Evolutionary conservation across 2,329 filamentous ascomycete species (phyloP).

Genomic region (Hypoxylon rubiginosum): DNA sequence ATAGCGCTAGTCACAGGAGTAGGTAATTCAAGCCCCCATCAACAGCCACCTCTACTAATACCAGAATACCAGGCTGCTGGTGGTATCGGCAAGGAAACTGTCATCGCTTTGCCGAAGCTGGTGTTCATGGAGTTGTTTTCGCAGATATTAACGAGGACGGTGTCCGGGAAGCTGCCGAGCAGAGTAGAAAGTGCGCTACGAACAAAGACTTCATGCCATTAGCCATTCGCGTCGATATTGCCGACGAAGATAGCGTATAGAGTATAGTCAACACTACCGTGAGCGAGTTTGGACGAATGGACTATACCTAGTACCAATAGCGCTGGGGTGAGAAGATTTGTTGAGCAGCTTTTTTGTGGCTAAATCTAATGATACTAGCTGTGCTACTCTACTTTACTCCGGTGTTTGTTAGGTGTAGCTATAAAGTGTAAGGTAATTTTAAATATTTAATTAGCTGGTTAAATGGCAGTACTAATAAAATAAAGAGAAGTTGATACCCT

Average conservation of each 20-base stretch:
- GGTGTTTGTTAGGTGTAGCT: too few relatives aligned
- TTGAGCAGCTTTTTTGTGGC: too few relatives aligned
- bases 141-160: slow-evolving; percentile 16
- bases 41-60: neutral
- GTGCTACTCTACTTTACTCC: too few relatives aligned
- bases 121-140: neutral
- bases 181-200: slow-evolving; percentile 5
- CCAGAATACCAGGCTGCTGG: neutral
- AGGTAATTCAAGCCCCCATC: neutral
- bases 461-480: too few relatives aligned
- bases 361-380: too few relatives aligned
- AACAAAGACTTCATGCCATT: slow-evolving; percentile 1
- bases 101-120: slow-evolving; percentile 11
- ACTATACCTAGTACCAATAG: slow-evolving; percentile 25
- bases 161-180: neutral
- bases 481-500: too few relatives aligned
- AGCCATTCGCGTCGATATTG: slow-evolving; percentile 16
- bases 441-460: too few relatives aligned
- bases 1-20: slow-evolving; percentile 3
- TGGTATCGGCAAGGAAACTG: slow-evolving; percentile 11
- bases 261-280: neutral
- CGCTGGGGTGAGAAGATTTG: slow-evolving; percentile 20
- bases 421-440: too few relatives aligned
- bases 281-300: slow-evolving; percentile 19
- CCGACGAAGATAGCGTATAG: slow-evolving; percentile 8